phyloP scores from a whole-genome alignment of 805 yeast genomes.

The Zygoascus biomembranicola region DNA sequence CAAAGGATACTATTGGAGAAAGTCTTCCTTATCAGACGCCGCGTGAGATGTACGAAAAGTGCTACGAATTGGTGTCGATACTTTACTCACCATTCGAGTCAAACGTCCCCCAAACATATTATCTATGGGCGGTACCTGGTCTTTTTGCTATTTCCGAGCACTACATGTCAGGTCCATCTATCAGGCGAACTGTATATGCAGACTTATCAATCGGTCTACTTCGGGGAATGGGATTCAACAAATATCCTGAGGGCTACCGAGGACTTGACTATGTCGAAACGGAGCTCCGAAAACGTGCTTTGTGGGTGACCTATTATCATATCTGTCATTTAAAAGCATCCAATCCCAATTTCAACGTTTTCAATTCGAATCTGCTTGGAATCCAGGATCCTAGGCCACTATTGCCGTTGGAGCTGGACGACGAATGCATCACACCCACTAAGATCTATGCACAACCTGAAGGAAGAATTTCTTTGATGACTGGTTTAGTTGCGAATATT shows the following conservation, averaged over 20 bases:
- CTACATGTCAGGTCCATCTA: slow-evolving; percentile 6
- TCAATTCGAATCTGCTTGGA: not conserved
- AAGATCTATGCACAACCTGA: slow-evolving; percentile 41
- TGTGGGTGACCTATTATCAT: slow-evolving; percentile 8
- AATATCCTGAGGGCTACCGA: slow-evolving; percentile 8
- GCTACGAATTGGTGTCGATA: slow-evolving; percentile 5
- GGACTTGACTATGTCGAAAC: slow-evolving; percentile 6
- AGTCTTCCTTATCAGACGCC: slow-evolving; percentile 3
- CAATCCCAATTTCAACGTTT: not conserved
- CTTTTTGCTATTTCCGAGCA: slow-evolving; percentile 9
- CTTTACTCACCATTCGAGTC: slow-evolving; percentile 2
- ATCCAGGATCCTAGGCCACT: slow-evolving; percentile 4
- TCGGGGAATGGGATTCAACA: slow-evolving; percentile 1
- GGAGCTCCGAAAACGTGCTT: slow-evolving; percentile 9
- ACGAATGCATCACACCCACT: slow-evolving; percentile 62
- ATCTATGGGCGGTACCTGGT: slow-evolving; percentile 1
- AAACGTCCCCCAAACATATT: not conserved
- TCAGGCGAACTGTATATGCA: slow-evolving; percentile 2
- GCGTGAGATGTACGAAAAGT: not conserved
- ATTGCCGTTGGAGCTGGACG: slow-evolving; percentile 70
- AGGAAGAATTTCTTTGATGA: slow-evolving; percentile 20
- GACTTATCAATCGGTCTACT: slow-evolving; percentile 5
- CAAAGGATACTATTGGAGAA: not conserved
- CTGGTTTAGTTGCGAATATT: slow-evolving; percentile 7
- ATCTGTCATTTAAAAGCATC: not conserved